A percentile compares a stretch with the other conserved stretches of the same genome.
Evolutionary conservation across 805 yeast species (phyloP).

Genomic region (Metschnikowia dekortorum): DNA sequence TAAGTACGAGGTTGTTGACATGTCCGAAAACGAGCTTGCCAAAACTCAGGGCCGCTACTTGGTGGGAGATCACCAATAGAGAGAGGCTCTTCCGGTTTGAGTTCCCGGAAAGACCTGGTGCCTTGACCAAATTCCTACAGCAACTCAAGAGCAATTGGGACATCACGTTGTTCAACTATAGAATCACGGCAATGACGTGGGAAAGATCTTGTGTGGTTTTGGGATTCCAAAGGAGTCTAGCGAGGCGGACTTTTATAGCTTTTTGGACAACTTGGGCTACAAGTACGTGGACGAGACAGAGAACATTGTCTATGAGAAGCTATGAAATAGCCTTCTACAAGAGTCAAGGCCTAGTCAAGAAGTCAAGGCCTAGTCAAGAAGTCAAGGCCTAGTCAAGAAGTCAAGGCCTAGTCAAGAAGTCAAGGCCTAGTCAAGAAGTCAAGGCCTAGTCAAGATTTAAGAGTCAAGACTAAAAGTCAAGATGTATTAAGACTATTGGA

Average conservation of each 20-base stretch:
- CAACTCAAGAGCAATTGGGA: slow-evolving; percentile 80
- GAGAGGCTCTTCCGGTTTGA: slow-evolving; percentile 83
- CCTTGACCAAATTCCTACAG: slow-evolving; percentile 73
- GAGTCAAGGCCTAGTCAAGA: no score
- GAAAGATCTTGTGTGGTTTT: slow-evolving; percentile 87
- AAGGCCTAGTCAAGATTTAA: no score
- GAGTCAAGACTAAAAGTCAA: no score
- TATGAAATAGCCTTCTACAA: slow-evolving; percentile 28
- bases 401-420: no score
- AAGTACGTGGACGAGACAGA: slow-evolving; percentile 76
- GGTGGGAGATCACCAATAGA: slow-evolving; percentile 76
- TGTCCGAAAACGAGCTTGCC: slow-evolving; percentile 91
- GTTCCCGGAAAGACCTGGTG: slow-evolving; percentile 98
- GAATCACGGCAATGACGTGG: slow-evolving; percentile 95
- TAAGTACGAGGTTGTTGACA: slow-evolving; percentile 63
- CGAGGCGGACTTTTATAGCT: slow-evolving; percentile 58
- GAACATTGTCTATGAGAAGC: slow-evolving; percentile 79
- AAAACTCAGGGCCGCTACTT: slow-evolving; percentile 94
- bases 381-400: no score
- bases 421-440: no score
- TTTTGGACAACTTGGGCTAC: slow-evolving; percentile 71
- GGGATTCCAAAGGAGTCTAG: slow-evolving; percentile 70
- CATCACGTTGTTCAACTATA: slow-evolving; percentile 88
- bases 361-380: no score
- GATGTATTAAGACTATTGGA: background rate